These are phyloP conservation scores for Naganishia kalamii DNA, from an alignment of 768 basidiomycete genomes.

Conservation along the genomic window DNA sequence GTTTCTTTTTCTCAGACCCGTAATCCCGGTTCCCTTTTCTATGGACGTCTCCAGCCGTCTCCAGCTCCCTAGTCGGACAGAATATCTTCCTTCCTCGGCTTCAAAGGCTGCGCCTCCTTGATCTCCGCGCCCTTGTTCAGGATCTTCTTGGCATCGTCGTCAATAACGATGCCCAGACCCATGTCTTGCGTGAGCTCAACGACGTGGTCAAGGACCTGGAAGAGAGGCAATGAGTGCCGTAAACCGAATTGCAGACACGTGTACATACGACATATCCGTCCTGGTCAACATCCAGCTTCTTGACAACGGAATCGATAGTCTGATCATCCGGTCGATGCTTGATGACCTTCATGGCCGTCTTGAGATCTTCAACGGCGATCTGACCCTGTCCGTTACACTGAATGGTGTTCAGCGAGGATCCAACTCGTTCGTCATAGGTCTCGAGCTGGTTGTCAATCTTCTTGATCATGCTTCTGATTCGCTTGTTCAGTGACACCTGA, in stretches of 20 bases:
- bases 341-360: slow-evolving; percentile 86
- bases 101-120: slow-evolving; percentile 49
- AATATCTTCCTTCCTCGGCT: slow-evolving; percentile 91
- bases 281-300: slow-evolving; percentile 91
- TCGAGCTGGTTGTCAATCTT: slow-evolving; percentile 89
- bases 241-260: not conserved
- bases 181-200: slow-evolving; percentile 80
- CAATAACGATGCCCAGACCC: slow-evolving; percentile 75
- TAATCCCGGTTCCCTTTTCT: not conserved
- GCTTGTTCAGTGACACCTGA: slow-evolving; percentile 80
- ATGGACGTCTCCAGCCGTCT: not conserved
- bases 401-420: slow-evolving; percentile 47
- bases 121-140: slow-evolving; percentile 52
- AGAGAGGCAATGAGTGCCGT: not conserved
- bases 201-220: slow-evolving; percentile 71
- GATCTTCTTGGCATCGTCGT: slow-evolving; percentile 74
- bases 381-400: slow-evolving; percentile 55
- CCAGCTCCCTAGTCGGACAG: slow-evolving; percentile 53
- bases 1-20: too few relatives aligned
- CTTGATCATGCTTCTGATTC: slow-evolving; percentile 88
- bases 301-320: slow-evolving; percentile 74
- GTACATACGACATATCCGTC: slow-evolving; percentile 79
- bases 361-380: slow-evolving; percentile 79
- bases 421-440: slow-evolving; percentile 73
- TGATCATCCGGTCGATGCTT: slow-evolving; percentile 87